phyloP scores from a whole-genome alignment of 1,284 basidiomycete species.

The Ganoderma sinense region DNA sequence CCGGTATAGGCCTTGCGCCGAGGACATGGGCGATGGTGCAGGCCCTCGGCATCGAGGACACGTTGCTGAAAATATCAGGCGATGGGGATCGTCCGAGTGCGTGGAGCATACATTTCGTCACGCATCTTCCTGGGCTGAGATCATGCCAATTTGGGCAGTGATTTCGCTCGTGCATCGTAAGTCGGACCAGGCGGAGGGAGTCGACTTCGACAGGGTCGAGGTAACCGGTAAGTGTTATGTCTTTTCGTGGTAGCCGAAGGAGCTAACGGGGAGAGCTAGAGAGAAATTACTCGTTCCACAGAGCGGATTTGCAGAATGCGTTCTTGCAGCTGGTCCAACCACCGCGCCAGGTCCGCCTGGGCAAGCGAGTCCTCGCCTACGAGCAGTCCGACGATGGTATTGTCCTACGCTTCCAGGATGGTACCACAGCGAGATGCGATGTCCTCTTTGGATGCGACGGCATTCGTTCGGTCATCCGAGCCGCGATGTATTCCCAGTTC shows the following conservation, averaged over 20 bases:
- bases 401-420: slow-evolving; percentile 56
- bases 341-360: slow-evolving; percentile 49
- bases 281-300: slow-evolving; percentile 52
- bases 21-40: slow-evolving; percentile 58
- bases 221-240: slow-evolving; percentile 48
- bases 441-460: slow-evolving; percentile 60
- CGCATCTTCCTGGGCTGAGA: neutral
- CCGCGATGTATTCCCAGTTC: slow-evolving; percentile 23
- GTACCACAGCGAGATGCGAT: slow-evolving; percentile 52
- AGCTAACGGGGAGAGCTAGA: slow-evolving; percentile 40
- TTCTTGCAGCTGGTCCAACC: slow-evolving; percentile 52
- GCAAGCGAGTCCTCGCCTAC: slow-evolving; percentile 57
- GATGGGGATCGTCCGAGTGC: slow-evolving; percentile 40
- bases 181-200: slow-evolving; percentile 42
- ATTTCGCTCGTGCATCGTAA: slow-evolving; percentile 17
- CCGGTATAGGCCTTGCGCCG: slow-evolving; percentile 62
- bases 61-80: slow-evolving; percentile 49
- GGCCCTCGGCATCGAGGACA: slow-evolving; percentile 56
- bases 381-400: slow-evolving; percentile 42
- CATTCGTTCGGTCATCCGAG: slow-evolving; percentile 50
- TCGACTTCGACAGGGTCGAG: slow-evolving; percentile 53
- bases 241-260: neutral
- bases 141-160: neutral
- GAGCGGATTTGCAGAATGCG: slow-evolving; percentile 58
- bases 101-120: neutral